Base-by-base conservation (phyloP, 1,284 basidiomycete species). In the Kwoniella shivajii region DNA sequence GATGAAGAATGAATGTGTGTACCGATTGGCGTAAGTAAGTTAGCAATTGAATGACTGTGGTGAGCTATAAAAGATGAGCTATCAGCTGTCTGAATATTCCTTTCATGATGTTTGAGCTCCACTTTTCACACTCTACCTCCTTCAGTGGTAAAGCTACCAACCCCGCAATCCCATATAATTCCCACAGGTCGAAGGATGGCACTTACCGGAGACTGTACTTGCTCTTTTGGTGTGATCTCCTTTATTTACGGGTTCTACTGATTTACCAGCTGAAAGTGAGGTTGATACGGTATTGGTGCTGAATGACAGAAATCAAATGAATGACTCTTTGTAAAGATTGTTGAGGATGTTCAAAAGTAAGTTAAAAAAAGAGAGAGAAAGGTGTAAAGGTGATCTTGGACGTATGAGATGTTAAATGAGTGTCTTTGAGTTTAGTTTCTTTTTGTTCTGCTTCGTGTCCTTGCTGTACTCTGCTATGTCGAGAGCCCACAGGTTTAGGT, bases 391-490 rank as follows among this genome's bases (percentile, higher is more conserved):
- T 43, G 24, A 13, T 43, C 22, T n/a, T n/a, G n/a, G n/a, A n/a
- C n/a, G n/a, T n/a, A n/a, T n/a, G n/a, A n/a, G n/a, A n/a, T n/a
- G 42, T 29, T 14, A 33, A 45, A 45, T 22, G 45, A 47, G 31
- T 47, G 45, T 47, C 45, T 47, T 45, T 47, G 45, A 47, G 45
- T 30, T 47, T 33, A 36, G 45, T 33, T 47, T n/a, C 45, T 14
- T n/a, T 47, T 16, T 18, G n/a, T 14, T 36, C 6, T 34, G 31
- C 11, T n/a, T n/a, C n/a, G n/a, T n/a, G n/a, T n/a, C n/a, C 4
- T 18, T 43, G 41, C 41, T 43, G 18, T n/a, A 31, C 10, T 45
- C 27, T 45, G n/a, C n/a, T 13, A 4, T 45, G 43, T 47, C 45
- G 45, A 22, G 18, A 33, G 31, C 18, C 27, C 45, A 47, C n/a